Conservation (phyloP, 2,329 filamentous ascomycete species). For the Arachnomyces sp. region DNA sequence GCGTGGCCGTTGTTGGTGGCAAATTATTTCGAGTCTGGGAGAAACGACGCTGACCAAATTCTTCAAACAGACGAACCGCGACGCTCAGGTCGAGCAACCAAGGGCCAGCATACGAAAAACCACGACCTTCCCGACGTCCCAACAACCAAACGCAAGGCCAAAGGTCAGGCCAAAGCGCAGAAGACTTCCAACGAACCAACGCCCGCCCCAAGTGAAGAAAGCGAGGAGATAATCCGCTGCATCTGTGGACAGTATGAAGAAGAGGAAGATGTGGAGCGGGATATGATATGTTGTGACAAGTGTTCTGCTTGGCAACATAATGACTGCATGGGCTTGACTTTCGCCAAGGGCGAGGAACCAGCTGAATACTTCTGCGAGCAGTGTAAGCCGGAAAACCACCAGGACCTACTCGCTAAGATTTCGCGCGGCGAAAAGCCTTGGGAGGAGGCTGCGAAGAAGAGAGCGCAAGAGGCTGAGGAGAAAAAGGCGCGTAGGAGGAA, state of each 20-base stretch:
- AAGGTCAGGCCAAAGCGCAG: constrained; percentile 38
- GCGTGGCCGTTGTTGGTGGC: constrained; percentile 4
- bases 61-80: constrained; percentile 64
- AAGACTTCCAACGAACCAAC: constrained; percentile 43
- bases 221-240: constrained; percentile 78
- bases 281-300: constrained; percentile 92
- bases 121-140: constrained; percentile 64
- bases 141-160: constrained; percentile 40
- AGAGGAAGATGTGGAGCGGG: constrained; percentile 75
- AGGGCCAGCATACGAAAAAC: constrained; percentile 88
- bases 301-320: constrained; percentile 97
- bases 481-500: constrained; percentile 53
- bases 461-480: constrained; percentile 55
- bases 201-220: constrained; percentile 39
- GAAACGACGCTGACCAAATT: constrained; percentile 24
- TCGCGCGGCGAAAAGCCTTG: constrained; percentile 76
- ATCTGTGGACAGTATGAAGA: constrained; percentile 84
- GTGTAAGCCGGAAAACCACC: constrained; percentile 78
- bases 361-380: constrained; percentile 88
- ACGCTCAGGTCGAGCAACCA: constrained; percentile 90
- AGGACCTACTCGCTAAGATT: constrained; percentile 69
- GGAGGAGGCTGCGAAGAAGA: constrained; percentile 60
- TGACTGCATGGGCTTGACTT: constrained; percentile 82
- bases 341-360: constrained; percentile 65
- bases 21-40: constrained; percentile 5